Conservation (phyloP, 768 basidiomycete genomes). For the Dacryopinax primogenitus region DNA sequence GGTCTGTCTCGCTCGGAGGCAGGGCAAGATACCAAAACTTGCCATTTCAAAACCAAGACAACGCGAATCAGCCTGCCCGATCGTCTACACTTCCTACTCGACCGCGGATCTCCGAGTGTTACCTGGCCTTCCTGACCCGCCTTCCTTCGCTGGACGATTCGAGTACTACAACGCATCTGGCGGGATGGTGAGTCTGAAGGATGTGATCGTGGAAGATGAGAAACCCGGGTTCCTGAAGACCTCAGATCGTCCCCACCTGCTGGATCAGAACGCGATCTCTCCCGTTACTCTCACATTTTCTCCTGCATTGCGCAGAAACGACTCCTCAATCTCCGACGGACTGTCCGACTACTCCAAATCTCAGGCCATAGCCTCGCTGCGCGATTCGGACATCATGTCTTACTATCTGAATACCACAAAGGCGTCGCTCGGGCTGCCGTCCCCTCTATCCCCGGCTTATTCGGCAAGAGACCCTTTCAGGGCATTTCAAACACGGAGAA, state of each 20-base stretch:
- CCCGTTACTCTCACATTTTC: not conserved
- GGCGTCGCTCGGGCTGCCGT: not conserved
- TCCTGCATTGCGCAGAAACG: not conserved
- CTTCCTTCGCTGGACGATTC: not conserved
- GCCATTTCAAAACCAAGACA: not conserved
- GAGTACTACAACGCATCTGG: not conserved
- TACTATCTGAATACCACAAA: not conserved
- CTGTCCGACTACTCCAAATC: not conserved
- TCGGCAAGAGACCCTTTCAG: not conserved
- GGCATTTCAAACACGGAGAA: not conserved
- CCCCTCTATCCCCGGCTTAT: not conserved
- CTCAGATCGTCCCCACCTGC: not conserved
- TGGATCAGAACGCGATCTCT: not conserved
- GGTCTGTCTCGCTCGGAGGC: not conserved
- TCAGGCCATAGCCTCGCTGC: not conserved
- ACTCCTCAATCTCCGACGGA: not conserved
- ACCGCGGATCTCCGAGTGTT: not conserved
- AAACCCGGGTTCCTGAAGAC: not conserved
- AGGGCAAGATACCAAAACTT: not conserved
- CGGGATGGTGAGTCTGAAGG: not conserved
- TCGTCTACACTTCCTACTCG: not conserved
- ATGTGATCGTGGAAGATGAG: constrained; percentile 2
- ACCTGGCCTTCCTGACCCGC: not conserved
- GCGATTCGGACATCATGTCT: not conserved
- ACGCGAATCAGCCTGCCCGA: not conserved